Evolutionary conservation across 2,329 filamentous ascomycete species (phyloP), one percentile per base, ranked within the genome.

Genomic region (Penicillium glabrum): DNA sequence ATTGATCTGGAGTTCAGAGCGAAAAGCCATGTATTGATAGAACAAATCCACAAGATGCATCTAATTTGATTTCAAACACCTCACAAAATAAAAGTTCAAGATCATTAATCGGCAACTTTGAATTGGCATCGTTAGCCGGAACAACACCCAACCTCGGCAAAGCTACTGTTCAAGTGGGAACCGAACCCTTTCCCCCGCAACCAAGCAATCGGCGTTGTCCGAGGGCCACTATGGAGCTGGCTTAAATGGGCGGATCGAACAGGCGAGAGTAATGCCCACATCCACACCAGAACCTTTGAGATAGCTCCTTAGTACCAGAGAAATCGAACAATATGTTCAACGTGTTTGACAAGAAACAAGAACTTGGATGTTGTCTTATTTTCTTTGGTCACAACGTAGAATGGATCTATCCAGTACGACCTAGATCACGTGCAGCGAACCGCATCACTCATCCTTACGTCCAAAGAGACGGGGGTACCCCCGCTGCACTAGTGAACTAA

Each of bases 1-100:
- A 29, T 51, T 54, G 44, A 54, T 26, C 26, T 61, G 57, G 39
- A 45, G 43, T 29, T 58, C 37, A 37, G 41, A 31, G 43, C 23
- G 27, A 57, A 60, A 53, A 53, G 31, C 53, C 56, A 39, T 60
- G 58, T 60, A 58, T 46, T 49, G 55, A 58, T 60, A 60, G 51
- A 56, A 37, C 46, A 44, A 55, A 35, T 51, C 47, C 21, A 50
- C 6, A 37, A 37, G 43, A 53, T 48, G 41, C 21, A 47, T 54
- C 44, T 21, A 29, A 46, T 46, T 46, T 46, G 44, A 46, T 9
- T 27, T 29, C 24, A 27, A 27, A 46, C 24, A 46, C 27, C 44
- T 29, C 44, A 26, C 9, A 46, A 26, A 46, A 7, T 19, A 10
- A 11, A 8, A 19, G 3, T 19, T 10, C 1, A 10, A 19, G 7